phyloP scores from a whole-genome alignment of 208 protist species.

The Trypanosoma conorhini region DNA sequence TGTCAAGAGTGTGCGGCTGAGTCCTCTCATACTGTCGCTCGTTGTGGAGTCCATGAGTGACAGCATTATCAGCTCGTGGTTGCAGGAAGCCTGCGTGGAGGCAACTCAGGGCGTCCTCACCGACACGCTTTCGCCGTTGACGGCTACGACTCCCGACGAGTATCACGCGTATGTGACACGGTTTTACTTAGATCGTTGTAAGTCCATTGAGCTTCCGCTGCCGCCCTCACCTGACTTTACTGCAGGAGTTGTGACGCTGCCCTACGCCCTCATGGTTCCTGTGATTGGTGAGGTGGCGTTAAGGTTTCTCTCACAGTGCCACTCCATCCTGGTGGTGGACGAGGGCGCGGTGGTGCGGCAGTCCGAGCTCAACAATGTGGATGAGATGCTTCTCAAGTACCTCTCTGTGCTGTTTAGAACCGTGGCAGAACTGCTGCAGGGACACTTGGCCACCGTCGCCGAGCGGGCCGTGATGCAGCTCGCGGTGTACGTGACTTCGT shows the following conservation, averaged over 20 bases:
- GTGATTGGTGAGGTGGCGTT: constrained; percentile 56
- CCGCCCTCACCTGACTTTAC: constrained; percentile 42
- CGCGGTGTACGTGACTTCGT: constrained; percentile 77
- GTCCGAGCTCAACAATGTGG: constrained; percentile 90
- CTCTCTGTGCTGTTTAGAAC: constrained; percentile 87
- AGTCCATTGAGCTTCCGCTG: constrained; percentile 62
- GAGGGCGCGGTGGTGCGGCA: constrained; percentile 57
- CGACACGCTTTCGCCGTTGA: constrained; percentile 61
- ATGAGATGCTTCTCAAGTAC: constrained; percentile 92
- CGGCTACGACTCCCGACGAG: constrained; percentile 40
- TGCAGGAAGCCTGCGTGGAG: constrained; percentile 76
- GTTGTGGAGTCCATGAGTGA: constrained; percentile 77
- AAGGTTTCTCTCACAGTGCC: constrained; percentile 70
- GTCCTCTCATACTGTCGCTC: constrained; percentile 66
- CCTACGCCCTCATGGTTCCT: constrained; percentile 76
- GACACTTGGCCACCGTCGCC: constrained; percentile 40
- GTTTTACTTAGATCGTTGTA: constrained; percentile 70
- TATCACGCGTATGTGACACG: constrained; percentile 59
- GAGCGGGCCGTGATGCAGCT: constrained; percentile 58
- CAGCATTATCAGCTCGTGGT: constrained; percentile 75
- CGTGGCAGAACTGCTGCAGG: constrained; percentile 67
- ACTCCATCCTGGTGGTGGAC: constrained; percentile 72
- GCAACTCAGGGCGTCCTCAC: constrained; percentile 64
- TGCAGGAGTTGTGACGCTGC: constrained; percentile 49
- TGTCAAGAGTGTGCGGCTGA: constrained; percentile 71